A percentile compares a stretch with the other conserved stretches of the same genome.
These are phyloP conservation scores for Protomyces gravidus DNA, from an alignment of 1,139 yeast species.

Conservation along the genomic window DNA sequence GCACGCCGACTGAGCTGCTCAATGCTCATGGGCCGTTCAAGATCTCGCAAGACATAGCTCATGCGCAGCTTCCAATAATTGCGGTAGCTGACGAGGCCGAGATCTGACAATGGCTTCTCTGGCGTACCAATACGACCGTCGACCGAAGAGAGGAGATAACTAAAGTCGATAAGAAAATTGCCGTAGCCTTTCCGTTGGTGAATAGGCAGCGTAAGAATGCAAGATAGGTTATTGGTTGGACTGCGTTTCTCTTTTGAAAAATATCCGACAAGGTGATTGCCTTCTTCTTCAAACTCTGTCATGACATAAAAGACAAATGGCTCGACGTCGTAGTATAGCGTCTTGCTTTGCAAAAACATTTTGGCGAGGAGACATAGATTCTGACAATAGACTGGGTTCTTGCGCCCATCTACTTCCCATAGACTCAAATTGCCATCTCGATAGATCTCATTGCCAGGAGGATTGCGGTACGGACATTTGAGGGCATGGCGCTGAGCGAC, in stretches of 20 bases:
- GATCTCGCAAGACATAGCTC: conserved; percentile 48
- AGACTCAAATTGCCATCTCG: conserved; percentile 63
- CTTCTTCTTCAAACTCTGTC: conserved; percentile 59
- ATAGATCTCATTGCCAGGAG: conserved; percentile 91
- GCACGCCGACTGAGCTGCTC: conserved; percentile 62
- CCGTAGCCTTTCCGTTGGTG: conserved; percentile 90
- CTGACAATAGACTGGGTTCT: conserved; percentile 73
- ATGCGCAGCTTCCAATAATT: conserved; percentile 77
- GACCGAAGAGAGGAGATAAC: conserved; percentile 67
- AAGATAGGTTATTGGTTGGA: conserved; percentile 74
- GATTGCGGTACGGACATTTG: conserved; percentile 51
- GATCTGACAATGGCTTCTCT: conserved; percentile 84
- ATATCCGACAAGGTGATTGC: conserved; percentile 84
- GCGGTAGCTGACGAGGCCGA: conserved; percentile 79
- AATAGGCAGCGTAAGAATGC: conserved; percentile 83
- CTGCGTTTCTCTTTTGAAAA: conserved; percentile 58
- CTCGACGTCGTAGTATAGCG: conserved; percentile 89
- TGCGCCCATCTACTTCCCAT: conserved; percentile 91
- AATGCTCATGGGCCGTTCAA: conserved; percentile 49
- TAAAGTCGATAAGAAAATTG: conserved; percentile 77
- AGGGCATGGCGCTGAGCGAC: conserved; percentile 62
- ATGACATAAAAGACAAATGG: conserved; percentile 86
- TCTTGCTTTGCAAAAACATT: conserved; percentile 81
- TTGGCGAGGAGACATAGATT: conserved; percentile 85
- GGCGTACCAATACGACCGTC: conserved; percentile 88